Base-by-base conservation (phyloP, 345 rosid genomes). In the Brassica carinata region DNA sequence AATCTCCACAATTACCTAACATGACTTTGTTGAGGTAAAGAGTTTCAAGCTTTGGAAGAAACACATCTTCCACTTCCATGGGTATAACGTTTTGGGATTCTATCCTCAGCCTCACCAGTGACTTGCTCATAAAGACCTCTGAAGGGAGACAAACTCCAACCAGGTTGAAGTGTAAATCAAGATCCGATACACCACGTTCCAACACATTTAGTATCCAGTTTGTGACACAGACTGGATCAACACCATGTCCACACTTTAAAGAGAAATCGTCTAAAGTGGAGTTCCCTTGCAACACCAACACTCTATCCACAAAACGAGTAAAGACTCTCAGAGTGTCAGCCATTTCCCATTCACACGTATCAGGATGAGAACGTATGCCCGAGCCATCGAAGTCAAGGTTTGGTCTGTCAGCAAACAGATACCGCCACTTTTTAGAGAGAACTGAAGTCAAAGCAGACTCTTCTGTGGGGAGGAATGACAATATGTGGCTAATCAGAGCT, bases 391-490 rank as follows among this genome's bases (percentile, higher is more conserved):
- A 64, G 26, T 34, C 18, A 67, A 76, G 79, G 40, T 67, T 55
- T 67, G 59, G 67, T 8, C 9, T n/a, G 38, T 1, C 58, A 36
- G 67, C 43, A 55, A 76, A 76, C 5, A 76, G 53, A 17, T 34
- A 67, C 0, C 79, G 29, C 73, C 73, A 76, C 4, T 23, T 75
- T 36, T 55, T 75, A 0, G 79, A 66, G 27, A 75, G 72, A n/a
- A 75, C 13, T 5, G 72, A 75, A 55, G 79, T 75, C 66, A 55
- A 6, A 67, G 79, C 79, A 34, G 66, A 19, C 1, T 67, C 79
- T 75, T 75, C 38, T 8, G 15, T 75, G 66, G 72, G 27, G 27
- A 67, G 79, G 15, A 75, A 75, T 14, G 79, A 75, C 79, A 75
- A 55, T 0, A 75, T 75, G 79, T 55, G 79, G 53, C 66, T 34